These are phyloP conservation scores for Deinandra increscens DNA, from an alignment of 129 eudicot species.

Conservation along the genomic window DNA sequence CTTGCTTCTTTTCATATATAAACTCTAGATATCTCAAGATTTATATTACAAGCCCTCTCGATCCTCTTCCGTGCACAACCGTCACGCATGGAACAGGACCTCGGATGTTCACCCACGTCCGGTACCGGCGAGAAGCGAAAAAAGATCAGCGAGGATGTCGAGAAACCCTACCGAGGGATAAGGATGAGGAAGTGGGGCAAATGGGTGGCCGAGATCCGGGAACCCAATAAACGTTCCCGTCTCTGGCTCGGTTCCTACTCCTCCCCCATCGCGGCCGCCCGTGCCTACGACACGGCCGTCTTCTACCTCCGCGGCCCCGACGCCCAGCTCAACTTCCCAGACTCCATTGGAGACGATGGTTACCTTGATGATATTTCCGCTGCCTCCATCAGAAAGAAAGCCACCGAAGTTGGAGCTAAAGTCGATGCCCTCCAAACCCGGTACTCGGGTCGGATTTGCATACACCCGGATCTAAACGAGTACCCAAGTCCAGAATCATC, in stretches of 20 bases:
- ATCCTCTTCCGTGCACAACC: background rate
- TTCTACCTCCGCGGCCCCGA: conserved; percentile 63
- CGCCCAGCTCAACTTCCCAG: conserved; percentile 68
- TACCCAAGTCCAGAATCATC: conserved; percentile 9
- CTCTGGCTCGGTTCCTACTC: conserved; percentile 57
- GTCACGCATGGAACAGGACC: background rate
- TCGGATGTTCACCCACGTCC: conserved; percentile 1
- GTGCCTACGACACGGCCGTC: conserved; percentile 17
- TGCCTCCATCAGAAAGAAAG: conserved; percentile 58
- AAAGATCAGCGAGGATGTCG: conserved; percentile 27
- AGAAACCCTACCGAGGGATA: conserved; percentile 69
- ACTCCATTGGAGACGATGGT: conserved; percentile 25
- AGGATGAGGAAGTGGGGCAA: conserved; percentile 80
- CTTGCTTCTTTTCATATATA: background rate
- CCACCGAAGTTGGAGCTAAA: conserved; percentile 61
- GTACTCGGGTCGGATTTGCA: background rate
- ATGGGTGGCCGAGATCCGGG: conserved; percentile 72
- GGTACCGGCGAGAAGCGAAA: conserved; percentile 18
- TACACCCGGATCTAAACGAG: conserved; percentile 8
- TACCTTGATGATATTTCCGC: conserved; percentile 43
- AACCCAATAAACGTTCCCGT: conserved; percentile 65
- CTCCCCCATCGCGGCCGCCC: conserved; percentile 52
- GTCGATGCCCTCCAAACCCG: conserved; percentile 38
- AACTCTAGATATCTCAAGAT: background rate
- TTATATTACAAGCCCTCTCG: background rate